Evolutionary conservation across 495 filamentous ascomycete genomes (phyloP).

Genomic region (Annulohypoxylon moriforme): DNA sequence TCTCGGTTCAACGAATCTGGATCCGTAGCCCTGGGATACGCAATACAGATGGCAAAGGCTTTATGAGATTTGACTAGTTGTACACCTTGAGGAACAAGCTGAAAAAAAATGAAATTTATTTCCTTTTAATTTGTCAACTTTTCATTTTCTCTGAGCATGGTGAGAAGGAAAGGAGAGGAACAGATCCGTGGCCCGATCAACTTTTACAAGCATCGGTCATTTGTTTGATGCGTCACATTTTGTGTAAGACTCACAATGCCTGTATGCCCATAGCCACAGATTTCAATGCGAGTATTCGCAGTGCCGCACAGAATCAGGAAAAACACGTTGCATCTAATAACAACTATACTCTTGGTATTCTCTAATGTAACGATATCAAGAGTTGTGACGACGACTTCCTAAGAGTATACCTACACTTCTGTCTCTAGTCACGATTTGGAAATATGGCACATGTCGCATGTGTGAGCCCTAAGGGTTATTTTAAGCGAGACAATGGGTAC

Average conservation of each 20-base stretch:
- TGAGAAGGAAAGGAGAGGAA: neutral
- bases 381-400: conserved; percentile 5
- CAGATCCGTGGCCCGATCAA: neutral
- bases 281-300: conserved; percentile 14
- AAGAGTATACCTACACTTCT: neutral
- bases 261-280: conserved; percentile 9
- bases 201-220: conserved; percentile 1
- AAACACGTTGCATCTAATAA: conserved; percentile 6
- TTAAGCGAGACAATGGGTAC: neutral
- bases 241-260: conserved; percentile 17
- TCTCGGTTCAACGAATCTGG: conserved; percentile 45
- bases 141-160: neutral
- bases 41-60: conserved; percentile 16
- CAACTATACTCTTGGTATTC: neutral
- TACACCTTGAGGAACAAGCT: neutral
- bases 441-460: conserved; percentile 16
- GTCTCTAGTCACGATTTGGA: conserved; percentile 10
- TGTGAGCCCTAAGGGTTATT: conserved; percentile 5
- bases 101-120: neutral
- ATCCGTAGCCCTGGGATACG: conserved; percentile 35
- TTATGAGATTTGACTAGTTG: conserved; percentile 21
- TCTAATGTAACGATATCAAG: conserved; percentile 12
- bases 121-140: neutral
- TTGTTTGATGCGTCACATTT: conserved; percentile 18
- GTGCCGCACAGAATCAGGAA: conserved; percentile 18